Percentiles rank a stretch among this genome's conserved stretches.
These are phyloP conservation scores for Carex littledalei DNA, from an alignment of 176 grass and related monocot genomes.

Conservation along the genomic window DNA sequence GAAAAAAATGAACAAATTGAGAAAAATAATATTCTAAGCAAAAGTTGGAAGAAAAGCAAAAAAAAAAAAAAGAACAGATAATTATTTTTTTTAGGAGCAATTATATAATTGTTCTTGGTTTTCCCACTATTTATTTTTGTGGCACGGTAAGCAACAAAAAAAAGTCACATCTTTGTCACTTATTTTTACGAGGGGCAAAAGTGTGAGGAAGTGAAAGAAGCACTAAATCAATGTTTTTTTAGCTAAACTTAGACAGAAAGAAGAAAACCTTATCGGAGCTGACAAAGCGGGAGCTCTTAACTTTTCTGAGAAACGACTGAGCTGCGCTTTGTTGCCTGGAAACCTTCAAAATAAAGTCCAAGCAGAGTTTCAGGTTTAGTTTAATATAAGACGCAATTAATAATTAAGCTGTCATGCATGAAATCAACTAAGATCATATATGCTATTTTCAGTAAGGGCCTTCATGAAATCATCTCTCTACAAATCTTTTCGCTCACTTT, in stretches of 20 bases:
- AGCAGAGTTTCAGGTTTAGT: neutral
- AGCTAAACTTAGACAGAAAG: neutral
- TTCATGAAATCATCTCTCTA: neutral
- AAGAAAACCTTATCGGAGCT: constrained; percentile 36
- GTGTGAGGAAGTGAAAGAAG: neutral
- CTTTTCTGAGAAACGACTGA: constrained; percentile 22
- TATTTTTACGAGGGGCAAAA: neutral
- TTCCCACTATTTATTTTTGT: neutral
- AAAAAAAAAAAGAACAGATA: too few relatives aligned
- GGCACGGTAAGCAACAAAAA: neutral
- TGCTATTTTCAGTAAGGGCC: neutral
- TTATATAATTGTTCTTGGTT: neutral
- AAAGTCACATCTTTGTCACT: neutral
- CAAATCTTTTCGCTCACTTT: neutral
- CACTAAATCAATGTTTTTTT: neutral
- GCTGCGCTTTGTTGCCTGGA: constrained; percentile 14
- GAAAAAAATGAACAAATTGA: too few relatives aligned
- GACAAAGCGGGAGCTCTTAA: constrained; percentile 34
- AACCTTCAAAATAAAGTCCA: constrained; percentile 24
- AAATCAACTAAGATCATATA: neutral
- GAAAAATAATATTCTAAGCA: too few relatives aligned
- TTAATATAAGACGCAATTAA: neutral
- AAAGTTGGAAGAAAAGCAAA: too few relatives aligned
- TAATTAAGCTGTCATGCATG: neutral
- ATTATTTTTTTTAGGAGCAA: too few relatives aligned